Evolutionary conservation across 2,329 filamentous ascomycete species (phyloP).

Genomic region (Bipolaris sorokiniana): DNA sequence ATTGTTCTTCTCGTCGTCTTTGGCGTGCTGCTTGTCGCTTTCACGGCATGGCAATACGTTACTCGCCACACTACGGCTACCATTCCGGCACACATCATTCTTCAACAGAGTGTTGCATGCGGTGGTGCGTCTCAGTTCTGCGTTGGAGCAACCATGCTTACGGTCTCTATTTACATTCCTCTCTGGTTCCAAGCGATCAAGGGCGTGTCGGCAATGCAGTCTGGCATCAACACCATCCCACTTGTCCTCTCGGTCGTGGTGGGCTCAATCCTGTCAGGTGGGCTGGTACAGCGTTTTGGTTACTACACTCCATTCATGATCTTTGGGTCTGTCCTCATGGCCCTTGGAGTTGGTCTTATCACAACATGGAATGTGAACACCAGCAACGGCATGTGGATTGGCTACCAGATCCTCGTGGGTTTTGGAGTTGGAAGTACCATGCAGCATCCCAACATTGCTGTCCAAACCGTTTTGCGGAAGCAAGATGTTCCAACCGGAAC

Average conservation of each 20-base stretch:
- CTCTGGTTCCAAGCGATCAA: conserved; percentile 58
- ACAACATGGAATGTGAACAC: conserved; percentile 49
- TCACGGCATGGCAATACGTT: conserved; percentile 47
- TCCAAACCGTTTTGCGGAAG: conserved; percentile 50
- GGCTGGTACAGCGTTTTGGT: conserved; percentile 49
- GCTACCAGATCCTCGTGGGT: conserved; percentile 39
- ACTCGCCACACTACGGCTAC: conserved; percentile 51
- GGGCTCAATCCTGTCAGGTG: conserved; percentile 50
- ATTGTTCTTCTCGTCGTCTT: conserved; percentile 53
- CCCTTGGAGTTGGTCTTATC: conserved; percentile 54
- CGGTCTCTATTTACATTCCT: conserved; percentile 49
- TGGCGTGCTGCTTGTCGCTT: conserved; percentile 47
- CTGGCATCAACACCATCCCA: conserved; percentile 55
- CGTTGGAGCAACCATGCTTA: conserved; percentile 48
- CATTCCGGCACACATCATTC: conserved; percentile 51
- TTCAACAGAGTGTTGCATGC: conserved; percentile 52
- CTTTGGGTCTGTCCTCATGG: conserved; percentile 48
- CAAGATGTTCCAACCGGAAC: conserved; percentile 53
- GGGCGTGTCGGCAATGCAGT: conserved; percentile 50
- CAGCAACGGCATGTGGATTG: conserved; percentile 40
- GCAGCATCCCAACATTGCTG: conserved; percentile 54
- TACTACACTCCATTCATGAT: conserved; percentile 59
- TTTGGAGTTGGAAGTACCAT: conserved; percentile 53
- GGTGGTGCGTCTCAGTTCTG: conserved; percentile 50
- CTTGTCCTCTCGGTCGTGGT: conserved; percentile 54